Evolutionary conservation across 352 stramenopile species (phyloP).

Genomic region (Pythium chondricola): DNA sequence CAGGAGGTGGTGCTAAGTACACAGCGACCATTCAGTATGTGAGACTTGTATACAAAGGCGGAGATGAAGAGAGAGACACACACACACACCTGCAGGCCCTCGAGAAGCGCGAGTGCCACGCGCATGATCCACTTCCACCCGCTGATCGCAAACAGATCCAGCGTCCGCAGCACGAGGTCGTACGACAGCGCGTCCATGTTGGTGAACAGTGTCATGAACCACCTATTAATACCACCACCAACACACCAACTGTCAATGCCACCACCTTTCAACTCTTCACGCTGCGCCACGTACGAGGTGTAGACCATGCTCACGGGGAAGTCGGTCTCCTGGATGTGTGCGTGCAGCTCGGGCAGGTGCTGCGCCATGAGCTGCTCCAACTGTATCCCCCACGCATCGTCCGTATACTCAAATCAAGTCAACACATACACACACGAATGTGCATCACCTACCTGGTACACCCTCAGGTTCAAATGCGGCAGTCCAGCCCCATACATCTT

Average conservation of each 20-base stretch:
- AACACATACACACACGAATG: not conserved
- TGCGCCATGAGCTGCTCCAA: constrained; percentile 41
- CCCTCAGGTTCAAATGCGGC: constrained; percentile 54
- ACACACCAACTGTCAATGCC: not conserved
- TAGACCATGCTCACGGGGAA: constrained; percentile 67
- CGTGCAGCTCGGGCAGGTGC: constrained; percentile 33
- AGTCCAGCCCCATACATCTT: constrained; percentile 52
- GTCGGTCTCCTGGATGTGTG: constrained; percentile 46
- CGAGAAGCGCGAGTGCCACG: constrained; percentile 49
- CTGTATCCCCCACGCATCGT: constrained; percentile 16
- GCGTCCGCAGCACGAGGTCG: constrained; percentile 47
- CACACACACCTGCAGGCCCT: constrained; percentile 34
- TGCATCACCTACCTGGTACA: constrained; percentile 40
- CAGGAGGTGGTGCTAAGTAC: constrained; percentile 39
- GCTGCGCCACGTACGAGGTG: constrained; percentile 32
- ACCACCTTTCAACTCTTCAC: not conserved
- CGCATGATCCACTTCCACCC: constrained; percentile 74
- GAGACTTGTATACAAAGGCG: not conserved
- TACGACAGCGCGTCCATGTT: constrained; percentile 69
- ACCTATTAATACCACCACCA: constrained; percentile 24
- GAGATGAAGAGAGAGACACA: too few relatives aligned
- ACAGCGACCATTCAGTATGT: not conserved
- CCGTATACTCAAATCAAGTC: not conserved
- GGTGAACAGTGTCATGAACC: constrained; percentile 79
- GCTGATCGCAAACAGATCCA: constrained; percentile 60